phyloP scores from a whole-genome alignment of 306 rosid genomes.

The Styphnolobium japonicum region DNA sequence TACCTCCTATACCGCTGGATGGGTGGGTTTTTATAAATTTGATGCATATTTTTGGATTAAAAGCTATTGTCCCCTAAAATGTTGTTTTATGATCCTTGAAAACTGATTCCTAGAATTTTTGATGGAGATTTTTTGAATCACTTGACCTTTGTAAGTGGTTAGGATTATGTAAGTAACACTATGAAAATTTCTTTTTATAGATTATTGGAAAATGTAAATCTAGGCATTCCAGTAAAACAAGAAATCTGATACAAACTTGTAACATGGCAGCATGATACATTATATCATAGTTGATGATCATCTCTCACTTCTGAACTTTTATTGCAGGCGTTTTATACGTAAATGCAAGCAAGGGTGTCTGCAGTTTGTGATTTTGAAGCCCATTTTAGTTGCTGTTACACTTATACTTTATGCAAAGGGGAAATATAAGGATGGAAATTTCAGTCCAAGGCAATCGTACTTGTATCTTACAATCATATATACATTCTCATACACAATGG shows the following conservation, averaged over 20 bases:
- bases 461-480: slow-evolving; percentile 84
- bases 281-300: slow-evolving; percentile 16
- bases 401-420: slow-evolving; percentile 79
- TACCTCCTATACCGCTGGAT: slow-evolving; percentile 74
- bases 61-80: not conserved
- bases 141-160: not conserved
- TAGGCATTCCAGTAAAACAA: not conserved
- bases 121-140: not conserved
- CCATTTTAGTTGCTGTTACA: slow-evolving; percentile 67
- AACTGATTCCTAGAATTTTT: not conserved
- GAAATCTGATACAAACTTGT: not conserved
- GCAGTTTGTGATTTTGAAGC: slow-evolving; percentile 94
- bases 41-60: not conserved
- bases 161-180: not conserved
- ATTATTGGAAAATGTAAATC: not conserved
- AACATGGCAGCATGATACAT: not conserved
- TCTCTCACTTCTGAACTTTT: slow-evolving; percentile 25
- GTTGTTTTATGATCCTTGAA: not conserved
- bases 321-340: slow-evolving; percentile 84
- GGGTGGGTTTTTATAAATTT: slow-evolving; percentile 53
- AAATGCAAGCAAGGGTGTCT: slow-evolving; percentile 92
- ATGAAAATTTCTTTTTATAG: not conserved
- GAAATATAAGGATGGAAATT: slow-evolving; percentile 84
- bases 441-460: slow-evolving; percentile 82
- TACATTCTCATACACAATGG: slow-evolving; percentile 80